A percentile compares a stretch with the other conserved stretches of the same genome.
Evolutionary conservation across 2,329 filamentous ascomycete species (phyloP).

Genomic region (Beauveria sp.): DNA sequence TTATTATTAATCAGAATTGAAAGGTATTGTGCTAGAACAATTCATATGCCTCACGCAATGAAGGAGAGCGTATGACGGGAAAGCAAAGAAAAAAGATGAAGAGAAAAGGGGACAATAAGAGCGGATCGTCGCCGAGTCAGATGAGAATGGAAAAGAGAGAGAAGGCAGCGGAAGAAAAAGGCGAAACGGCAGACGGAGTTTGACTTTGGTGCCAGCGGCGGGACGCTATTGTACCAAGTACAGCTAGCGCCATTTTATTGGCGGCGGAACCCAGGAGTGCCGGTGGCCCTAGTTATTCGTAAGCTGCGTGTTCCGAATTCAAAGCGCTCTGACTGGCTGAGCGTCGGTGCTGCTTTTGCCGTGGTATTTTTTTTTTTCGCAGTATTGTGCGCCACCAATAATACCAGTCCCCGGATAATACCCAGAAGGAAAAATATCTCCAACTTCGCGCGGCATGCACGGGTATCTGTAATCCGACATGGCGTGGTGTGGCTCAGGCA

Average conservation of each 20-base stretch:
- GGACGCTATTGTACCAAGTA: background rate
- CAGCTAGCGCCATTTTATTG: background rate
- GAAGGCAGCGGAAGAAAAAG: background rate
- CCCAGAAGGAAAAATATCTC: background rate
- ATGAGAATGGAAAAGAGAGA: background rate
- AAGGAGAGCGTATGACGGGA: background rate
- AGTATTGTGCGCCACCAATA: too few species aligned
- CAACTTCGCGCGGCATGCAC: background rate
- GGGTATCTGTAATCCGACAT: background rate
- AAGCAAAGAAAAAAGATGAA: background rate
- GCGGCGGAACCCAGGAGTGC: conserved; percentile 5
- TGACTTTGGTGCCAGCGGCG: background rate
- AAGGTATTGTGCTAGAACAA: background rate
- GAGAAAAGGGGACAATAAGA: background rate
- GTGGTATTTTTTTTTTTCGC: too few species aligned
- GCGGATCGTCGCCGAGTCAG: background rate
- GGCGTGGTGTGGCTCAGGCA: background rate
- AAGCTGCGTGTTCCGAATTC: conserved; percentile 7
- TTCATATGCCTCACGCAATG: background rate
- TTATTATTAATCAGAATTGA: background rate
- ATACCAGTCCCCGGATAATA: background rate
- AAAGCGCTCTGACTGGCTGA: conserved; percentile 4
- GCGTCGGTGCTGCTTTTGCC: background rate
- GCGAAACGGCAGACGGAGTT: background rate
- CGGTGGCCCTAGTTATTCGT: background rate